Evolutionary conservation across 2,329 filamentous ascomycete species (phyloP), one percentile per base, ranked within the genome.

Genomic region (Daldinia sp.): DNA sequence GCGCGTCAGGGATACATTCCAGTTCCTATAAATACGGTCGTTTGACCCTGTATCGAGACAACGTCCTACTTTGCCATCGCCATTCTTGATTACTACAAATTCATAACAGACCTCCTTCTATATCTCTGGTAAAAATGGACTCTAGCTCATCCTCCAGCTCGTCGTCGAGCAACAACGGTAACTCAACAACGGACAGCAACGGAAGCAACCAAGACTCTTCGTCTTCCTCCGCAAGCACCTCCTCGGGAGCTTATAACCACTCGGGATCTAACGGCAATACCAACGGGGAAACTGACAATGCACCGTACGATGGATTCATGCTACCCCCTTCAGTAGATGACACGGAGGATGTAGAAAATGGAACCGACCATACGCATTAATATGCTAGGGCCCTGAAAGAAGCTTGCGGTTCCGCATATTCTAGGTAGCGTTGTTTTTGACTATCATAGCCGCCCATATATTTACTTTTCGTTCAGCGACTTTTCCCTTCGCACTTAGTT

Each of bases 251-350:
- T 12, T n/a, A 46, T 18, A 15, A 4, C 20, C 2, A 23, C 20
- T 23, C 20, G 20, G 20, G 20, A 23, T 23, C 20, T 9, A 48
- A 9, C 18, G 28, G 26, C 15, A 48, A 5, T 23, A 26, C 4
- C 6, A n/a, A 42, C 10, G 42, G 18, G n/a, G 30, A 39, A 26
- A 6, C 15, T 12, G 26, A 33, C 26, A 23, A 56, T 5, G 6
- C 41, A 33, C 59, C 54, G 20, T 10, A 57, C n/a, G 59, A 66
- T n/a, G 55, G 59, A 13, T 66, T 60, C 35, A 63, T 35, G 46
- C 55, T 66, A 42, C 59, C 67, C 13, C 55, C 46, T 9, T 63
- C 63, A 4, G 18, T 60, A 37, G 55, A 60, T 0, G 66, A 68
- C 7, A 51, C 39, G 10, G 50, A 44, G 3, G 56, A 63, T 30